phyloP scores from a whole-genome alignment of 2,329 filamentous ascomycete species.

The Pestalotiopsis sp. region DNA sequence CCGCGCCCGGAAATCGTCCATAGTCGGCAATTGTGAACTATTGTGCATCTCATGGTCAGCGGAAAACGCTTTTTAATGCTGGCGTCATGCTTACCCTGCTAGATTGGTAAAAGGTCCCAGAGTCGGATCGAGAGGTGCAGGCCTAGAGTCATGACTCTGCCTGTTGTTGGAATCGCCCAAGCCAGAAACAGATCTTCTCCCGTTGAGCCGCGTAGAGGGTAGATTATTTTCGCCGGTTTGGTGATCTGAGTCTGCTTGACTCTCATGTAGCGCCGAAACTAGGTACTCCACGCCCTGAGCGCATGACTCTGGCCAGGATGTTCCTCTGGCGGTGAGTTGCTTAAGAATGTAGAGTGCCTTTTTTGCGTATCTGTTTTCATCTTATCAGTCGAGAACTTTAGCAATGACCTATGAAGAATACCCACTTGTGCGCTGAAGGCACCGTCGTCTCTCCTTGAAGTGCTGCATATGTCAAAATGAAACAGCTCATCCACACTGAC shows the following conservation, averaged over 20 bases:
- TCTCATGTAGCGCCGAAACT: slow-evolving; percentile 15
- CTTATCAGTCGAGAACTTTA: not conserved
- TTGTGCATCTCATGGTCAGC: not conserved
- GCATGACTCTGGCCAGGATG: slow-evolving; percentile 21
- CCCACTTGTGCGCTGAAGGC: slow-evolving; percentile 17
- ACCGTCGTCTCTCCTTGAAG: slow-evolving; percentile 20
- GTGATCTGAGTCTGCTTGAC: slow-evolving; percentile 5
- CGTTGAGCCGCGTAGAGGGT: not conserved
- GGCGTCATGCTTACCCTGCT: not conserved
- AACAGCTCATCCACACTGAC: slow-evolving; percentile 25
- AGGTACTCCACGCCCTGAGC: slow-evolving; percentile 18
- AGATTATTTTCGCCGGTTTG: not conserved
- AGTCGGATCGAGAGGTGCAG: not conserved
- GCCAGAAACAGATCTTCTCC: not conserved
- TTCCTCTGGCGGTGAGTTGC: slow-evolving; percentile 19
- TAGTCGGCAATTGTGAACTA: not conserved
- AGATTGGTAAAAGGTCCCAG: not conserved
- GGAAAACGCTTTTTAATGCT: not conserved
- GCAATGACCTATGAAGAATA: not conserved
- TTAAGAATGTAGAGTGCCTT: slow-evolving; percentile 18
- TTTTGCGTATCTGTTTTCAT: slow-evolving; percentile 17
- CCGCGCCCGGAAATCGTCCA: not conserved
- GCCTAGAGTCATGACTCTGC: not conserved
- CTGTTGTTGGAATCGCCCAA: not conserved
- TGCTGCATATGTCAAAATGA: slow-evolving; percentile 21